These are phyloP conservation scores for Pulicaria dysenterica DNA, from an alignment of 129 eudicot species.

Conservation along the genomic window DNA sequence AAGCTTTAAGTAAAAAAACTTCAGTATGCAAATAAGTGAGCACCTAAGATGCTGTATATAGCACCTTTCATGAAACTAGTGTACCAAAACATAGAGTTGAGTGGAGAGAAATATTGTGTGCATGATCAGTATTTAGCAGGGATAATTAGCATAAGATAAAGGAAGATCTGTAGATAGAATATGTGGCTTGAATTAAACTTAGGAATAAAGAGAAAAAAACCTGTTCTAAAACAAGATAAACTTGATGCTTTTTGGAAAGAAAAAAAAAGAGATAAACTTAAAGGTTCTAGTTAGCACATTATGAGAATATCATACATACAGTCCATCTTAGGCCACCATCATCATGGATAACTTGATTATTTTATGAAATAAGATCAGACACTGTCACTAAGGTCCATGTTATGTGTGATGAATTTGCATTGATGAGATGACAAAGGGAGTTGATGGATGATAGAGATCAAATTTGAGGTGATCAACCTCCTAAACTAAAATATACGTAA, in stretches of 20 bases:
- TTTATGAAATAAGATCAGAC: constrained; percentile 14
- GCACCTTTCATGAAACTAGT: constrained; percentile 13
- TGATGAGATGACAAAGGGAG: constrained; percentile 11
- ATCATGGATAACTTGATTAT: background rate
- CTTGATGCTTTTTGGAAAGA: no score
- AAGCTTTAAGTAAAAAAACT: constrained; percentile 11
- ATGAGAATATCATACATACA: background rate
- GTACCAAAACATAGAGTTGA: constrained; percentile 10
- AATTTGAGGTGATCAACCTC: no score
- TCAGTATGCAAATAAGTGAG: constrained; percentile 6
- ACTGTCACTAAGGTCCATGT: background rate
- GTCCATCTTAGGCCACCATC: constrained; percentile 3
- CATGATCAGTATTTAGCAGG: constrained; percentile 11
- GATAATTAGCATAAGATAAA: background rate
- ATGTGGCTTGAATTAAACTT: background rate
- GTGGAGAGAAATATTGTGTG: constrained; percentile 8
- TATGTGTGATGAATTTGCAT: constrained; percentile 13
- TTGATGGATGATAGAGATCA: no score
- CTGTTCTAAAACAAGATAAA: constrained; percentile 4
- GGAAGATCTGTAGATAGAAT: background rate
- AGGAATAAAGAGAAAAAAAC: background rate
- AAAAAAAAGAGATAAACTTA: background rate
- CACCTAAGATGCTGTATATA: background rate
- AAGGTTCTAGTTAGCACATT: constrained; percentile 7
- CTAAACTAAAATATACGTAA: no score